Conservation (phyloP, 2,329 filamentous ascomycete genomes). For the Lasiodiplodia sp. region DNA sequence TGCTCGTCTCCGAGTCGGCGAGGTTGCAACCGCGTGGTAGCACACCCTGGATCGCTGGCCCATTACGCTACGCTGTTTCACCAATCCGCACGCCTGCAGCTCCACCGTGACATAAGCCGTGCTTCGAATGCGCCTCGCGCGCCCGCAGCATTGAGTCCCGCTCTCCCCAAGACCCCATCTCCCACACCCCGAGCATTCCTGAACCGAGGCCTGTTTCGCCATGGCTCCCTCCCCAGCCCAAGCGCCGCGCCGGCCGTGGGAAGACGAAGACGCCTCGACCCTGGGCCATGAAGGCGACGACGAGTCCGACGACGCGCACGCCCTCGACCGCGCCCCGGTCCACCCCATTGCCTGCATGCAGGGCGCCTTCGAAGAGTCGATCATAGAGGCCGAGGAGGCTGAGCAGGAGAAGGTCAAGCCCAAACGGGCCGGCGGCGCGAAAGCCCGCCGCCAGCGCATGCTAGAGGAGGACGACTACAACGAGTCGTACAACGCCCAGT, state of each 20-base stretch:
- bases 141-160: conserved; percentile 26
- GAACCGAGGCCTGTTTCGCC: conserved; percentile 22
- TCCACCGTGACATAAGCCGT: conserved; percentile 29
- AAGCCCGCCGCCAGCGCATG: conserved; percentile 64
- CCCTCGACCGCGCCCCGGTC: conserved; percentile 45
- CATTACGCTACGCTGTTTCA: conserved; percentile 29
- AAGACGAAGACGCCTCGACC: conserved; percentile 28
- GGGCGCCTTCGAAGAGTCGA: conserved; percentile 81
- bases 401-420: conserved; percentile 52
- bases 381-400: conserved; percentile 65
- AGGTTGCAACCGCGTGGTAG: conserved; percentile 26
- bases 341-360: conserved; percentile 83
- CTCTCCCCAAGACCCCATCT: conserved; percentile 23
- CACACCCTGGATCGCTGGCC: conserved; percentile 29
- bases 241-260: conserved; percentile 17
- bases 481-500: conserved; percentile 74
- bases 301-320: conserved; percentile 28
- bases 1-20: conserved; percentile 11
- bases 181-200: conserved; percentile 18
- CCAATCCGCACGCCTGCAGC: conserved; percentile 30
- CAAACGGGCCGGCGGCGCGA: conserved; percentile 59
- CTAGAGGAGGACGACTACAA: conserved; percentile 68
- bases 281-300: conserved; percentile 29
- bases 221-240: conserved; percentile 23
- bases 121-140: conserved; percentile 21